Conservation (phyloP, 768 basidiomycete genomes). For the Hemileccinum rubropunctum region DNA sequence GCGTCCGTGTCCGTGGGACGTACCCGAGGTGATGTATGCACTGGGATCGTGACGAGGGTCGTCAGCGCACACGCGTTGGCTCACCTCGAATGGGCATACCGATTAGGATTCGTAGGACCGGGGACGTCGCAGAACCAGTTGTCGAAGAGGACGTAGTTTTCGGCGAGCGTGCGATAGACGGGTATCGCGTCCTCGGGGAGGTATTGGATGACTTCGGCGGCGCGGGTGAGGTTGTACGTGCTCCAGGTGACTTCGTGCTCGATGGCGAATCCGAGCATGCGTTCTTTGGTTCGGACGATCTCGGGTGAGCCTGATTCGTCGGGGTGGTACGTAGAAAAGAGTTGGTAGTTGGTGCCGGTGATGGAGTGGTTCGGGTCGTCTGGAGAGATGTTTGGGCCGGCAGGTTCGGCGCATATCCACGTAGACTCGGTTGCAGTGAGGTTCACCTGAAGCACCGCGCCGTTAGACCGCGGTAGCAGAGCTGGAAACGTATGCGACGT, state of each 20-base stretch:
- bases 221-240: slow-evolving; percentile 12
- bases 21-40: slow-evolving; percentile 27
- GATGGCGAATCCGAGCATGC: slow-evolving; percentile 23
- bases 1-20: slow-evolving; percentile 23
- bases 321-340: slow-evolving; percentile 23
- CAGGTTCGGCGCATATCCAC: slow-evolving; percentile 19
- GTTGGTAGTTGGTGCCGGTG: slow-evolving; percentile 22
- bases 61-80: too few relatives aligned
- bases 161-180: slow-evolving; percentile 21
- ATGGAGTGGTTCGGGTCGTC: slow-evolving; percentile 26
- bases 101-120: slow-evolving; percentile 27
- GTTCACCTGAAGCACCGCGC: slow-evolving; percentile 5
- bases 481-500: neutral
- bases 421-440: slow-evolving; percentile 8
- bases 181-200: slow-evolving; percentile 24
- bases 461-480: neutral
- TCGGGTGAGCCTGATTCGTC: slow-evolving; percentile 10
- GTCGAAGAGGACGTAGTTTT: slow-evolving; percentile 25
- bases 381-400: slow-evolving; percentile 17
- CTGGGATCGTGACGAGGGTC: slow-evolving; percentile 1
- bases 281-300: slow-evolving; percentile 1
- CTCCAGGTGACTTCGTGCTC: slow-evolving; percentile 17
- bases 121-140: slow-evolving; percentile 26
- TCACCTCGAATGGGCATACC: too few relatives aligned
- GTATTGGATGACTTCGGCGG: slow-evolving; percentile 19